These are phyloP conservation scores for Penicillium sp. DNA, from an alignment of 2,329 filamentous ascomycete genomes.

Conservation along the genomic window DNA sequence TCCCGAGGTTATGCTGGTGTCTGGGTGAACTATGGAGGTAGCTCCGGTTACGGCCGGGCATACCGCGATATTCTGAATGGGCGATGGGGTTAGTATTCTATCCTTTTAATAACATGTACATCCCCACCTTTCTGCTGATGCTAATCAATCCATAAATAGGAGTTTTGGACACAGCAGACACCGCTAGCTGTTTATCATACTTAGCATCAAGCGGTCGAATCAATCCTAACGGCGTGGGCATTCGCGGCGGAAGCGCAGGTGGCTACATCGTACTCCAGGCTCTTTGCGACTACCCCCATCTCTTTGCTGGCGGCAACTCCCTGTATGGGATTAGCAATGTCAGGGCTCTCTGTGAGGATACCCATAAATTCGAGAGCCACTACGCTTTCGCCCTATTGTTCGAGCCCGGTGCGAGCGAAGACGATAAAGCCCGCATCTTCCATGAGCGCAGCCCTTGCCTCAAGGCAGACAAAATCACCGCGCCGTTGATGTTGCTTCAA, in stretches of 20 bases:
- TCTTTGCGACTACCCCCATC: constrained; percentile 30
- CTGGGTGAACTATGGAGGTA: constrained; percentile 52
- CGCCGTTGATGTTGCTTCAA: constrained; percentile 53
- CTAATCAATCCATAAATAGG: neutral
- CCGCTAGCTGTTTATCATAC: constrained; percentile 44
- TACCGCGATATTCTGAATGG: constrained; percentile 49
- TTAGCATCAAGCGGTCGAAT: constrained; percentile 40
- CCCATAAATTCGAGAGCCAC: constrained; percentile 53
- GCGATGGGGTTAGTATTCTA: constrained; percentile 44
- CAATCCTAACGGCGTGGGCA: constrained; percentile 41
- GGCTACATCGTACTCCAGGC: constrained; percentile 52
- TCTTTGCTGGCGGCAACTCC: constrained; percentile 44
- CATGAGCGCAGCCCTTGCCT: constrained; percentile 48
- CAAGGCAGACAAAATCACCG: constrained; percentile 45
- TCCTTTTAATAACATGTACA: no score
- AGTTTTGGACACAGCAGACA: constrained; percentile 48
- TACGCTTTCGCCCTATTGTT: constrained; percentile 48
- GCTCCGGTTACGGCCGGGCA: constrained; percentile 47
- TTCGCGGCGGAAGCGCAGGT: constrained; percentile 50
- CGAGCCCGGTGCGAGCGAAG: constrained; percentile 28
- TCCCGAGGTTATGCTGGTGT: constrained; percentile 52
- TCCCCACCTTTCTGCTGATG: neutral
- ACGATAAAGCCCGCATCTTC: constrained; percentile 42
- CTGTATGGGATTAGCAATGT: constrained; percentile 52
- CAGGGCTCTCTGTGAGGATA: constrained; percentile 42